Percentiles rank a stretch among this genome's conserved stretches.
phyloP scores from a whole-genome alignment of 2,329 filamentous ascomycete genomes.

The Rhinocladiella similis region DNA sequence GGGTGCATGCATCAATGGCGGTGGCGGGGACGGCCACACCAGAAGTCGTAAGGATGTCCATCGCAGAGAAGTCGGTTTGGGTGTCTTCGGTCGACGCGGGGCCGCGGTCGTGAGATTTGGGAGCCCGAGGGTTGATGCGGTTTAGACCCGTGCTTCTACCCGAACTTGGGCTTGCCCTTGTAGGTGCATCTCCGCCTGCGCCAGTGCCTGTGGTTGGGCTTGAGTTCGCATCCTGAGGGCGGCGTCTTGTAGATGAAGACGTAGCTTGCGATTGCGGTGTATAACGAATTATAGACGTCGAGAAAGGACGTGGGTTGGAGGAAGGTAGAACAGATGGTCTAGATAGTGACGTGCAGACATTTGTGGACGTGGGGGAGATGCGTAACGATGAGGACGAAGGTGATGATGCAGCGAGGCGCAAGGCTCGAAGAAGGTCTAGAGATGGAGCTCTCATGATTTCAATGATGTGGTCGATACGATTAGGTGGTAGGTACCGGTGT shows the following conservation, averaged over 20 bases:
- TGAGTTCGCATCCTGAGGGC: background rate
- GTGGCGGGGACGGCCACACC: slow-evolving; percentile 78
- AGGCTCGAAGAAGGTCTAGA: slow-evolving; percentile 41
- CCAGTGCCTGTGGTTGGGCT: no score
- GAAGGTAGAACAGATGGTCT: no score
- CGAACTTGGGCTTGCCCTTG: background rate
- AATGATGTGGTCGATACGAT: background rate
- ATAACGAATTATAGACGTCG: background rate
- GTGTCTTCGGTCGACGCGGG: slow-evolving; percentile 62
- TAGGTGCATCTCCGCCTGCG: no score
- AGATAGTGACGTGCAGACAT: no score
- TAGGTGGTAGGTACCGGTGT: background rate
- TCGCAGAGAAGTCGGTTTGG: slow-evolving; percentile 68
- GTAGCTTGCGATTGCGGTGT: background rate
- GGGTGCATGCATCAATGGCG: slow-evolving; percentile 76
- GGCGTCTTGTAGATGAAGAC: background rate
- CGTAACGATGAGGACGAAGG: background rate
- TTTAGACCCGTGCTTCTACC: slow-evolving; percentile 3
- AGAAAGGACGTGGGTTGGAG: background rate
- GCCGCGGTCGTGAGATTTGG: slow-evolving; percentile 57
- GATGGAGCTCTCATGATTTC: slow-evolving; percentile 36
- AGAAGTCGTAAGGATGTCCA: slow-evolving; percentile 77
- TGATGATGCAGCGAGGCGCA: slow-evolving; percentile 38
- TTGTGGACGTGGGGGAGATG: slow-evolving; percentile 1
- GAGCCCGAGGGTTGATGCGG: slow-evolving; percentile 29